phyloP scores from a whole-genome alignment of 2,329 filamentous ascomycete genomes.

The Penicillium sp. region DNA sequence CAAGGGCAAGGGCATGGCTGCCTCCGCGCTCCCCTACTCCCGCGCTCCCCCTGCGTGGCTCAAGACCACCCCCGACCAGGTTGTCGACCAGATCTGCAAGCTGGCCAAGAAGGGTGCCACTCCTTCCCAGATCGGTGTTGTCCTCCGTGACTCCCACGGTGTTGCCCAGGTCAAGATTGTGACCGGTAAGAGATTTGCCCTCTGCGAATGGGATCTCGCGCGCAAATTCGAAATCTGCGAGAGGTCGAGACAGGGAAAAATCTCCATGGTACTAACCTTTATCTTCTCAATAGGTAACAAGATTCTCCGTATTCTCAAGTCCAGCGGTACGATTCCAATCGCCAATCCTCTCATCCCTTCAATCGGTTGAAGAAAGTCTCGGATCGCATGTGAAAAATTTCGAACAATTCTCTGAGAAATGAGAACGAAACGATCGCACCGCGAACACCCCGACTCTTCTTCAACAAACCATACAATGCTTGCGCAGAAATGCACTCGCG shows the following conservation, averaged over 20 bases:
- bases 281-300: conserved; percentile 71
- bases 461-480: conserved; percentile 13
- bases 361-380: conserved; percentile 21
- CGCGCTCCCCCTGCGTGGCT: conserved; percentile 89
- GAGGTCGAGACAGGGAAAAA: background rate
- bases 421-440: background rate
- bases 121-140: conserved; percentile 97
- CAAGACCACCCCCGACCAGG: conserved; percentile 97
- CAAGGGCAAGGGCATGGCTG: conserved; percentile 98
- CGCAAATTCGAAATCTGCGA: background rate
- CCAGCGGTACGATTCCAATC: conserved; percentile 66
- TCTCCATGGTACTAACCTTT: conserved; percentile 34
- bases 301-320: conserved; percentile 98
- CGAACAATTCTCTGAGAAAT: background rate
- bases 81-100: conserved; percentile 98
- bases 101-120: conserved; percentile 98
- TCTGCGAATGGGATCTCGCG: background rate
- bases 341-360: conserved; percentile 14
- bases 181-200: conserved; percentile 63
- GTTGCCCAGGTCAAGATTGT: conserved; percentile 97
- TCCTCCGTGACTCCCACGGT: conserved; percentile 96
- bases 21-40: conserved; percentile 94
- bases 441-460: conserved; percentile 3
- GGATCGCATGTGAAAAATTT: conserved; percentile 7
- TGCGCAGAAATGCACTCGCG: conserved; percentile 29